Evolutionary conservation across 345 rosid genomes (phyloP).

Genomic region (Atalantia buxifolia): DNA sequence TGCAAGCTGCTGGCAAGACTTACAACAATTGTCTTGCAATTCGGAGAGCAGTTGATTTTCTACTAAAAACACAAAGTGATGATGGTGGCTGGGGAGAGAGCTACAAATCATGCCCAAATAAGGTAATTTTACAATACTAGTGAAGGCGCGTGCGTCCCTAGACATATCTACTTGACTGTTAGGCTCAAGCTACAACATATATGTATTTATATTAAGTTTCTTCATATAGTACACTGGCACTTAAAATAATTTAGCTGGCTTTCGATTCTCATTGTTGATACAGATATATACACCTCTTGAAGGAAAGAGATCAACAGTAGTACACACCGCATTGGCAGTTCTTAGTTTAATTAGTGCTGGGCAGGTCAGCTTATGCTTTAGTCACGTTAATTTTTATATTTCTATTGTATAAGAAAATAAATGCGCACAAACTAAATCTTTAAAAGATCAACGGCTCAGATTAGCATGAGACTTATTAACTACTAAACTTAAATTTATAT

Average conservation of each 20-base stretch:
- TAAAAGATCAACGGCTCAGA: no score
- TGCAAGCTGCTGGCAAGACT: conserved; percentile 44
- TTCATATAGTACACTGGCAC: no score
- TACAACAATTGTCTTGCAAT: conserved; percentile 30
- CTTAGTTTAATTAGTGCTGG: conserved; percentile 47
- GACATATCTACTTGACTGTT: not conserved
- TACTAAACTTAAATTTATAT: not conserved
- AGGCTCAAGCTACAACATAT: not conserved
- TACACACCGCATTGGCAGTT: conserved; percentile 52
- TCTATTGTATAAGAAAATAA: no score
- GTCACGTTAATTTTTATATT: not conserved
- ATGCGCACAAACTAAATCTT: no score
- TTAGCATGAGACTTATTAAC: not conserved
- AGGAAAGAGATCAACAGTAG: conserved; percentile 46
- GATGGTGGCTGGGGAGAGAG: conserved; percentile 73
- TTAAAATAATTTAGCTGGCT: no score
- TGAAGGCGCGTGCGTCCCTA: not conserved
- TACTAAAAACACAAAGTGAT: conserved; percentile 32
- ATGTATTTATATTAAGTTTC: no score
- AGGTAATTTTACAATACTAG: conserved; percentile 17
- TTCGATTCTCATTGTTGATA: not conserved
- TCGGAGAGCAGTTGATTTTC: conserved; percentile 40
- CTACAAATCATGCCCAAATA: conserved; percentile 37
- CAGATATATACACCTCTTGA: conserved; percentile 46
- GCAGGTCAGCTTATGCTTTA: conserved; percentile 34